phyloP scores from a whole-genome alignment of 139 green algal genomes.

The Chlamydomonas incerta region DNA sequence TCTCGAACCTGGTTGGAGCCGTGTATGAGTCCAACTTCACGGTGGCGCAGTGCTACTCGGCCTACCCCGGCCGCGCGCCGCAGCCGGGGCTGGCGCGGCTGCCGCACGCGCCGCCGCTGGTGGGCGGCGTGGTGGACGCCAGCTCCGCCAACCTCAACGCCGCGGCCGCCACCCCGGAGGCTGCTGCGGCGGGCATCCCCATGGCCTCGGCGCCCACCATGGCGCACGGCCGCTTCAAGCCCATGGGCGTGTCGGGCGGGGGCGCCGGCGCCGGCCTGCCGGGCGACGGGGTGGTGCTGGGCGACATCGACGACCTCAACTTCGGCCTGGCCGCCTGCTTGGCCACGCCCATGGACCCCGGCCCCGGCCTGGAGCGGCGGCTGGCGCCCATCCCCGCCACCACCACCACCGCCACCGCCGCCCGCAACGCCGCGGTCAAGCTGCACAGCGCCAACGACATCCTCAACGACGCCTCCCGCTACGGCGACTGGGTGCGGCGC shows the following conservation, averaged over 20 bases:
- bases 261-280: too few species aligned
- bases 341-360: constrained; percentile 31
- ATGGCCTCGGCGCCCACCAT: background rate
- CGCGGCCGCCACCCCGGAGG: too few species aligned
- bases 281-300: background rate
- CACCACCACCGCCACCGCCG: background rate
- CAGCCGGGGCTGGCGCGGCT: too few species aligned
- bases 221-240: too few species aligned
- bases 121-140: background rate
- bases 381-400: constrained; percentile 4
- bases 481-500: constrained; percentile 23
- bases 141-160: too few species aligned
- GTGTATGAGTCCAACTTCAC: constrained; percentile 27
- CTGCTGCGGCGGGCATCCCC: background rate
- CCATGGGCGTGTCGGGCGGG: background rate
- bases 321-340: constrained; percentile 29
- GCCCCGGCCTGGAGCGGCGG: background rate
- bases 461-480: constrained; percentile 1
- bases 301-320: background rate
- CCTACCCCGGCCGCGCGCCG: too few species aligned
- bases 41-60: constrained; percentile 7
- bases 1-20: background rate
- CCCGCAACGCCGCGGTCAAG: constrained; percentile 3
- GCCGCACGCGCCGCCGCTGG: background rate
- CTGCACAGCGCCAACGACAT: constrained; percentile 20